Evolutionary conservation across 2,329 filamentous ascomycete genomes (phyloP).

Genomic region (Penicillium sp.): DNA sequence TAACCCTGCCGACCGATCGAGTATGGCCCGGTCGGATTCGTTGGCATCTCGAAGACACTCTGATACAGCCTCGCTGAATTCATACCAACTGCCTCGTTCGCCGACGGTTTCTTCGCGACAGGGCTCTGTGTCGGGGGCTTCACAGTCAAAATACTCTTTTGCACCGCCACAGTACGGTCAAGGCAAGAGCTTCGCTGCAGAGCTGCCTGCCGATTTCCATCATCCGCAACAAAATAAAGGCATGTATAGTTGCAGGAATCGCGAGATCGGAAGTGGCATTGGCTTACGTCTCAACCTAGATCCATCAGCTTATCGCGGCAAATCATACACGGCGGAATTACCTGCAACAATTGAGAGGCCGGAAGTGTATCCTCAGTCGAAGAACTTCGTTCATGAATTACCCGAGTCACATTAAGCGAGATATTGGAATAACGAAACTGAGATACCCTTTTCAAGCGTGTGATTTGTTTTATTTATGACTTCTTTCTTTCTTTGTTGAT

Average conservation of each 20-base stretch:
- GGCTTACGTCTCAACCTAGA: neutral
- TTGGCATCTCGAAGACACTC: constrained; percentile 4
- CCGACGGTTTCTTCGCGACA: constrained; percentile 12
- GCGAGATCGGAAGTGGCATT: neutral
- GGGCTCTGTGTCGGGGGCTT: constrained; percentile 4
- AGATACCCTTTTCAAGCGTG: constrained; percentile 3
- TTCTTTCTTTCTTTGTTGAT: neutral
- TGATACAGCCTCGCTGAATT: neutral
- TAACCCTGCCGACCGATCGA: constrained; percentile 28
- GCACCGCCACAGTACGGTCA: constrained; percentile 7
- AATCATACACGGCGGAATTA: constrained; percentile 14
- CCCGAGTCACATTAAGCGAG: constrained; percentile 1
- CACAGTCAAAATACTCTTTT: neutral
- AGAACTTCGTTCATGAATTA: neutral
- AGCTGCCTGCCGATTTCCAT: constrained; percentile 25
- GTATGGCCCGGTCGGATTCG: constrained; percentile 2
- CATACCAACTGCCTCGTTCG: constrained; percentile 11
- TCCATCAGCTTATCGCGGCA: neutral
- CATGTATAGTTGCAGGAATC: neutral
- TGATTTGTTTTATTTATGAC: neutral
- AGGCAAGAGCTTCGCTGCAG: constrained; percentile 13
- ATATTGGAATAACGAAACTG: constrained; percentile 1
- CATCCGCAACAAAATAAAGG: neutral
- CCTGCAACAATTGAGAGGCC: constrained; percentile 10
- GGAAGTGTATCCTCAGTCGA: neutral